Percentiles rank a stretch among this genome's conserved stretches.
Conservation (phyloP, 1,139 yeast species). For the Spathaspora sp. region DNA sequence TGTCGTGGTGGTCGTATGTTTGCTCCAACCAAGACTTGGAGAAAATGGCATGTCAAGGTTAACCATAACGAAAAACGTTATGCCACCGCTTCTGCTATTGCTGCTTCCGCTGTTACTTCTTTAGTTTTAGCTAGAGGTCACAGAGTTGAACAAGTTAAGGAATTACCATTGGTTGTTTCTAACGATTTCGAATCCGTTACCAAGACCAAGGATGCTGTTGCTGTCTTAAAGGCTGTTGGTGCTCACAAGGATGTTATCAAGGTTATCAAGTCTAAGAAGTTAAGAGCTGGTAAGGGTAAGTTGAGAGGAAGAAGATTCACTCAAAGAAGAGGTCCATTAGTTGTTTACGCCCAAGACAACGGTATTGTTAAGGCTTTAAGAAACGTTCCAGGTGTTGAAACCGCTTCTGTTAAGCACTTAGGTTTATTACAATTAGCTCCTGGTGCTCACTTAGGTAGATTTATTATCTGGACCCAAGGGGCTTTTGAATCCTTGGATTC, state of each 20-base stretch:
- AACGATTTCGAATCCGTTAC: conserved; percentile 88
- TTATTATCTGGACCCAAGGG: conserved; percentile 98
- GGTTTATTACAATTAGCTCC: conserved; percentile 99
- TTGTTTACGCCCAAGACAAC: conserved; percentile 96
- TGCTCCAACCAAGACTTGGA: conserved; percentile 99
- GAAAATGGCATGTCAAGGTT: conserved; percentile 99
- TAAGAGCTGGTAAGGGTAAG: conserved; percentile 99
- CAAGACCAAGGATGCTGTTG: conserved; percentile 99
- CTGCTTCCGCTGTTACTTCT: conserved; percentile 98
- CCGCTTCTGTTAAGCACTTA: conserved; percentile 87
- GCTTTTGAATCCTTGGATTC: conserved; percentile 97
- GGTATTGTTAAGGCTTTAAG: conserved; percentile 98
- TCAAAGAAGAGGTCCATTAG: conserved; percentile 99
- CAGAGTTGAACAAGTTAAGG: conserved; percentile 98
- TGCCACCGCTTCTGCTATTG: conserved; percentile 99
- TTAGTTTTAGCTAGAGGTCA: conserved; percentile 99
- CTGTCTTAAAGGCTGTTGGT: conserved; percentile 96
- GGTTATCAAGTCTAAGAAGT: conserved; percentile 97
- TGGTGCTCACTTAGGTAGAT: conserved; percentile 99
- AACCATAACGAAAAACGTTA: conserved; percentile 99
- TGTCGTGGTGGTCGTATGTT: conserved; percentile 99
- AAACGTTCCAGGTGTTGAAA: conserved; percentile 99
- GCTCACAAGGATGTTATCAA: conserved; percentile 98
- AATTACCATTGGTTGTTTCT: conserved; percentile 97
- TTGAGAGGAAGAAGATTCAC: conserved; percentile 99